Base-by-base conservation (phyloP, 2,329 filamentous ascomycete genomes). In the Penicillium nordicum region DNA sequence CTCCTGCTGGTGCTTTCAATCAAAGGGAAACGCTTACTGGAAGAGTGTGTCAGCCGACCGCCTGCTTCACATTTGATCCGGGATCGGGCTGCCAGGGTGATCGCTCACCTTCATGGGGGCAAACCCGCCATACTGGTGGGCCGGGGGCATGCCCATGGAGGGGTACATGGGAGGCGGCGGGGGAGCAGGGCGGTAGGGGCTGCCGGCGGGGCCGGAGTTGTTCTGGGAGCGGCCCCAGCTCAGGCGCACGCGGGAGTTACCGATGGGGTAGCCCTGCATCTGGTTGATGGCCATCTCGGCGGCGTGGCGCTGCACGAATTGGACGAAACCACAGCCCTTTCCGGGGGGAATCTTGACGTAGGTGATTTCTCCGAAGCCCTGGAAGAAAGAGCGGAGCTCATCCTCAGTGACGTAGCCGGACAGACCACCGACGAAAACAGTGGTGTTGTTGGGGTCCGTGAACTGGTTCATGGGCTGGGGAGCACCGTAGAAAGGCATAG, bases 231-330 rank as follows among this genome's bases (percentile, higher is more conserved):
- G 90, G 62, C 94, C 94, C 94, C 94, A 99, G 74, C 91, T 96
- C 65, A 99, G 84, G 69, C 94, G 92, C 58, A 99, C 94, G 64
- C 94, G 92, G 45, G 93, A 97, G 83, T 99, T 99, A 54, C 94
- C 94, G 70, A 99, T 99, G 25, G 94, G 94, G 75, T 99, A 99
- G 59, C 94, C 94, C 79, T 99, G 94, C 94, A 99, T 99, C 79
- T 99, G 94, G 80, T 99, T 99, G 84, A 99, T 99, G 66, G 94
- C 94, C 94, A 99, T 99, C 80, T 99, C 94, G 14, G 94, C 94
- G 51, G 94, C 94, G 71, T 99, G 94, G 65, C 94, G 92, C 80
- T 99, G 94, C 55, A 99, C 94, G 69, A 99, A 99, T 78, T 99
- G 94, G 57, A 99, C 94, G 73, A 99, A 99, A 57, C 94, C 94